These are phyloP conservation scores for Suhomyces sp. DNA, from an alignment of 805 yeast species.

Conservation along the genomic window DNA sequence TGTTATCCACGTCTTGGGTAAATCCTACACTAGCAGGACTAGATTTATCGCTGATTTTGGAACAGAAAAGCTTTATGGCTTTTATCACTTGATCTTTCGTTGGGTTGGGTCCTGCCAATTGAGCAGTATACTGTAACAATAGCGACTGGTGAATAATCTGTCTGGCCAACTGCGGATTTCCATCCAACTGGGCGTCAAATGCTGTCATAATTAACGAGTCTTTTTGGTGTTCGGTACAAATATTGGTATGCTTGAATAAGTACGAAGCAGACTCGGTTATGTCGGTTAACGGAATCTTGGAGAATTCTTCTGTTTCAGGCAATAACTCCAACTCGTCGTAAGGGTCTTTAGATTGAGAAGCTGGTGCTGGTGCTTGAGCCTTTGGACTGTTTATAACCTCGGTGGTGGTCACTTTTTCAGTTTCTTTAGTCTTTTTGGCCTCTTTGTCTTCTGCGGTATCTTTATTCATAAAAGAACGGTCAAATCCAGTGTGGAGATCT, in stretches of 20 bases:
- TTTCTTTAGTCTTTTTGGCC: background rate
- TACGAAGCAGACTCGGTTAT: constrained; percentile 49
- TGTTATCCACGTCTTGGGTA: constrained; percentile 66
- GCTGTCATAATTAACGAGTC: constrained; percentile 93
- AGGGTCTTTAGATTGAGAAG: background rate
- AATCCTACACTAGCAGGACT: constrained; percentile 71
- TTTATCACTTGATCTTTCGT: constrained; percentile 30
- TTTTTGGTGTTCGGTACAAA: constrained; percentile 79
- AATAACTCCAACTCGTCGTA: constrained; percentile 53
- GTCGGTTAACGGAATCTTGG: constrained; percentile 51
- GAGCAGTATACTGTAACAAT: constrained; percentile 67
- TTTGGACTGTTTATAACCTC: constrained; percentile 25
- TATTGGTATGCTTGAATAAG: constrained; percentile 58
- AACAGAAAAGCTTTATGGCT: constrained; percentile 63
- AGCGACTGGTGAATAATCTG: constrained; percentile 78
- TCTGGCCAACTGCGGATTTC: constrained; percentile 51
- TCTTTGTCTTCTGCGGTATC: constrained; percentile 24
- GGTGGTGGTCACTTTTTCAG: constrained; percentile 22
- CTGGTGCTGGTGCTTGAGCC: background rate
- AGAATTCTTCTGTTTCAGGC: constrained; percentile 64
- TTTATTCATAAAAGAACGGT: constrained; percentile 75
- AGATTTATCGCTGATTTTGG: constrained; percentile 50
- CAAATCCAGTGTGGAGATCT: constrained; percentile 90
- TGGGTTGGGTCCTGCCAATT: constrained; percentile 35
- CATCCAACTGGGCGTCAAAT: constrained; percentile 74